Percentiles rank a stretch among this genome's conserved stretches.
These are phyloP conservation scores for Calonectria pseudoreteaudii DNA, from an alignment of 2,329 filamentous ascomycete genomes.

Conservation along the genomic window DNA sequence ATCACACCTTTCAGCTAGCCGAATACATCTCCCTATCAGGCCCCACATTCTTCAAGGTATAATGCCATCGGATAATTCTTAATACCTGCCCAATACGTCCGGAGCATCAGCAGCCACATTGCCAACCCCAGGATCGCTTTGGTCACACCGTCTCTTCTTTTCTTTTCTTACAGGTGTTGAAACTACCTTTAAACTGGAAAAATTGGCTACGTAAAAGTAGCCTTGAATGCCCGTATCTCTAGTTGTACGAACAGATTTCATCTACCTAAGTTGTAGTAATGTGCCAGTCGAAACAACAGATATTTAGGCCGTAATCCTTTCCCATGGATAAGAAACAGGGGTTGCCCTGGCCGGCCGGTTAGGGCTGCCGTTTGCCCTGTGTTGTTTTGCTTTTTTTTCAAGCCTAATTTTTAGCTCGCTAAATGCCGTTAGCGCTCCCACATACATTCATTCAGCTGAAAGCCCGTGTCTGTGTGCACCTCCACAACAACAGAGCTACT, in stretches of 20 bases:
- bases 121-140: neutral
- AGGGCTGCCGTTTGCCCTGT: too few relatives aligned
- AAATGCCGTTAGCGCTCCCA: neutral
- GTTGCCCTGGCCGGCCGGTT: too few relatives aligned
- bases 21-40: neutral
- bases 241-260: neutral
- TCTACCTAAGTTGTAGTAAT: neutral
- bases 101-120: neutral
- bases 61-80: neutral
- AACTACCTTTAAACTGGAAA: neutral
- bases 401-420: neutral
- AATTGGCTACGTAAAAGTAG: too few relatives aligned
- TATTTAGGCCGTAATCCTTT: neutral
- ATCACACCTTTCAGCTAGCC: neutral
- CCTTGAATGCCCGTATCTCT: neutral
- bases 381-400: neutral
- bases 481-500: neutral
- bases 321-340: neutral
- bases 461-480: neutral
- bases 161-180: too few relatives aligned
- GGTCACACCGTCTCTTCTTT: neutral
- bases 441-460: neutral
- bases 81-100: neutral
- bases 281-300: neutral
- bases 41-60: neutral